These are phyloP conservation scores for Rhizopus microsporus DNA, from an alignment of 371 early-diverging fungal species.

Conservation along the genomic window DNA sequence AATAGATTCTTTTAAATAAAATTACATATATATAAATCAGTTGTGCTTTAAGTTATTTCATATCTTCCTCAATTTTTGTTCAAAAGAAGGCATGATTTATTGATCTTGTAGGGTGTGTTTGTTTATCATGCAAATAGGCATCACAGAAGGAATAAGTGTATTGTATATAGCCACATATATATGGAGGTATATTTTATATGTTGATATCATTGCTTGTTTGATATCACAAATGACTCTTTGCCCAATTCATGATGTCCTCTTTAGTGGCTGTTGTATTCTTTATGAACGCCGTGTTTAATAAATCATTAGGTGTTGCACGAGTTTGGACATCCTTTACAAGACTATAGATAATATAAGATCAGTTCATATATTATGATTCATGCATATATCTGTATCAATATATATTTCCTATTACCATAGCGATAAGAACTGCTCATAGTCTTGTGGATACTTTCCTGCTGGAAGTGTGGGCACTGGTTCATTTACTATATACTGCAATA, in stretches of 20 bases:
- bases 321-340: conserved; percentile 64
- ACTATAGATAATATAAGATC: conserved; percentile 29
- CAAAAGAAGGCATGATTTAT: too few species aligned
- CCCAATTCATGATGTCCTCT: conserved; percentile 43
- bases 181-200: too few species aligned
- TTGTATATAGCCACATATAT: too few species aligned
- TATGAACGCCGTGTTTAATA: conserved; percentile 44
- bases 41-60: too few species aligned
- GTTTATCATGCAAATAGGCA: too few species aligned
- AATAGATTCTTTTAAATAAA: too few species aligned
- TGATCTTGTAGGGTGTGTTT: too few species aligned
- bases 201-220: too few species aligned
- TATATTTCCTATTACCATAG: conserved; percentile 52
- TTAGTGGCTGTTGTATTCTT: conserved; percentile 26
- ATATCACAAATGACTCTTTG: conserved; percentile 12
- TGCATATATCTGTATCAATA: background rate
- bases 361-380: background rate
- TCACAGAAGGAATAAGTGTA: too few species aligned
- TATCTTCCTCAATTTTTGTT: too few species aligned
- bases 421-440: conserved; percentile 72
- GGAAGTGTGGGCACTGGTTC: conserved; percentile 81
- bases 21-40: too few species aligned
- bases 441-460: conserved; percentile 57
- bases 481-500: conserved; percentile 84
- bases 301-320: conserved; percentile 61